Conservation (phyloP, 345 rosid genomes). For the Hirschfeldia incana region DNA sequence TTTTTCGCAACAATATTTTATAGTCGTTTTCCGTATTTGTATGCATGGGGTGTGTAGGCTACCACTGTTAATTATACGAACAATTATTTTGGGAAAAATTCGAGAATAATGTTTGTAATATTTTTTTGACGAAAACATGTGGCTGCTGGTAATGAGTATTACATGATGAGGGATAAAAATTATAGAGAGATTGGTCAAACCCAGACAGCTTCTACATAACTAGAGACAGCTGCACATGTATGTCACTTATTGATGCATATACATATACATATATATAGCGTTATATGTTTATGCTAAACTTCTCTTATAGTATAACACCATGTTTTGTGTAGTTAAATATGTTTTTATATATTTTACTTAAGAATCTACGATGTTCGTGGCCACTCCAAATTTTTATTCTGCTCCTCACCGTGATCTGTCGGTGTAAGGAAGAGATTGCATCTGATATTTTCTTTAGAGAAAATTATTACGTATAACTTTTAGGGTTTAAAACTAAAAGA, state of each 20-base stretch:
- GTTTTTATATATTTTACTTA: not conserved
- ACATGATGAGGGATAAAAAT: slow-evolving; percentile 35
- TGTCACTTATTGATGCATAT: slow-evolving; percentile 22
- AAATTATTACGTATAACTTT: not conserved
- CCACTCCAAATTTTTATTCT: not conserved
- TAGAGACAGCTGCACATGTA: slow-evolving; percentile 43
- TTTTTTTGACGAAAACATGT: slow-evolving; percentile 29
- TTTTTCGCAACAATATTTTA: not conserved
- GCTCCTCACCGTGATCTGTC: slow-evolving; percentile 6
- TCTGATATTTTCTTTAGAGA: not conserved
- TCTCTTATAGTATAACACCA: not conserved
- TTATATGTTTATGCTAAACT: not conserved
- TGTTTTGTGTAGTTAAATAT: not conserved
- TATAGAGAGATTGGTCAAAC: slow-evolving; percentile 35
- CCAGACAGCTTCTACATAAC: slow-evolving; percentile 36
- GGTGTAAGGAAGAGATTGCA: not conserved
- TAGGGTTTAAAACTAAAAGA: not conserved
- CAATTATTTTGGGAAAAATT: slow-evolving; percentile 24
- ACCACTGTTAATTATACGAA: slow-evolving; percentile 24
- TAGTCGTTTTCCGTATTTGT: slow-evolving; percentile 16
- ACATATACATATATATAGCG: not conserved
- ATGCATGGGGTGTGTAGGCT: slow-evolving; percentile 20
- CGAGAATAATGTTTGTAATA: slow-evolving; percentile 8
- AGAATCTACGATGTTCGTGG: not conserved
- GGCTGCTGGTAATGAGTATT: slow-evolving; percentile 37